These are phyloP conservation scores for Odontarrhena argentea DNA, from an alignment of 345 rosid genomes.

Conservation along the genomic window DNA sequence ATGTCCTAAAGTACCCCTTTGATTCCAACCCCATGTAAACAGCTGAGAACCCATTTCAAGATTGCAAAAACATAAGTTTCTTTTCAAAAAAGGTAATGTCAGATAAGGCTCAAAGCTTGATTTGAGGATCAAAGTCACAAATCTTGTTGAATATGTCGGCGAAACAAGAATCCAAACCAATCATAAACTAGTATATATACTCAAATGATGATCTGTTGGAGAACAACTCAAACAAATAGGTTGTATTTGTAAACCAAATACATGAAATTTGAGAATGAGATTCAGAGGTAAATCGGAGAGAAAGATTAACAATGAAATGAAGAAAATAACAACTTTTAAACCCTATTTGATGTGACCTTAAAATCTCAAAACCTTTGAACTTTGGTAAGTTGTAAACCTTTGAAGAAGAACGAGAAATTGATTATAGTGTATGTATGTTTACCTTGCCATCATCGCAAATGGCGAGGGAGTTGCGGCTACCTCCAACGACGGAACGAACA, in stretches of 20 bases:
- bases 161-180: conserved; percentile 18
- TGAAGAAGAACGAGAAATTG: conserved; percentile 2
- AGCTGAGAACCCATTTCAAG: conserved; percentile 48
- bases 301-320: background rate
- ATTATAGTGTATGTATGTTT: background rate
- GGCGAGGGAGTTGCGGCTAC: conserved; percentile 98
- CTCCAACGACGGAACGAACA: conserved; percentile 89
- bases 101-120: background rate
- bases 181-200: conserved; percentile 1
- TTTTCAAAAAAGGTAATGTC: background rate
- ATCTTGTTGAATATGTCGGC: background rate
- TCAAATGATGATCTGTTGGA: background rate
- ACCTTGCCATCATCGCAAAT: conserved; percentile 97
- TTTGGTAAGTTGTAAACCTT: background rate
- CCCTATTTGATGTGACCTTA: conserved; percentile 4
- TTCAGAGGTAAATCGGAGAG: background rate
- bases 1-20: conserved; percentile 96
- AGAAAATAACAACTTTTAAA: conserved; percentile 20
- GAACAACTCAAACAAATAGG: conserved; percentile 1
- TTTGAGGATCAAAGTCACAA: background rate
- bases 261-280: background rate
- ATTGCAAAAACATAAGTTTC: conserved; percentile 9
- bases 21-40: conserved; percentile 99
- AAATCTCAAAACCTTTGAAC: conserved; percentile 20
- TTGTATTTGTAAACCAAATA: background rate